phyloP scores from a whole-genome alignment of 352 stramenopile species.

The Phytophthora uliginosa region DNA sequence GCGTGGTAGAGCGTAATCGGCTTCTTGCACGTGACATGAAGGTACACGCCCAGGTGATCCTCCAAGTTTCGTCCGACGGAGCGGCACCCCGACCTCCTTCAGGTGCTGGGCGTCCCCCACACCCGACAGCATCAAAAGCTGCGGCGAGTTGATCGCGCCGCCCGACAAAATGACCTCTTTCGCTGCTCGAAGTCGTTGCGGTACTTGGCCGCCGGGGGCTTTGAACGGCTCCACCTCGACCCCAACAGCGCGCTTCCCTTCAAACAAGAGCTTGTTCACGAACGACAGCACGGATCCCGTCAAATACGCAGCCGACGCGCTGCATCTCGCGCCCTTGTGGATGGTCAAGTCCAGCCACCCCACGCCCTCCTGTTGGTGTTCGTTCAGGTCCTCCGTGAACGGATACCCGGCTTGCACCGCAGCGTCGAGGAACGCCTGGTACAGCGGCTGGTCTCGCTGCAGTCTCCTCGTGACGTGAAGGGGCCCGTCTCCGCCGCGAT shows the following conservation, averaged over 20 bases:
- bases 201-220: conserved; percentile 22
- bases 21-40: conserved; percentile 86
- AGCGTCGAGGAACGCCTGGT: conserved; percentile 86
- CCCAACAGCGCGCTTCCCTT: conserved; percentile 72
- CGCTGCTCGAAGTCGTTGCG: conserved; percentile 49
- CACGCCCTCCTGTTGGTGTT: conserved; percentile 88
- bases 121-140: conserved; percentile 85
- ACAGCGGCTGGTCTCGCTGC: conserved; percentile 76
- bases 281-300: conserved; percentile 51
- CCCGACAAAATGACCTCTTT: conserved; percentile 90
- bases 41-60: conserved; percentile 88
- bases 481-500: conserved; percentile 77
- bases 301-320: conserved; percentile 72
- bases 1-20: conserved; percentile 88
- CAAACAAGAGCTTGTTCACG: conserved; percentile 86
- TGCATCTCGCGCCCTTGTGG: conserved; percentile 79
- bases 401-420: conserved; percentile 83
- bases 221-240: conserved; percentile 75
- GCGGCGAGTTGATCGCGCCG: conserved; percentile 88
- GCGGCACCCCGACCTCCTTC: conserved; percentile 66
- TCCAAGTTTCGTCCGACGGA: conserved; percentile 90
- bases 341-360: conserved; percentile 89
- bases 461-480: conserved; percentile 72
- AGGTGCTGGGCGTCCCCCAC: conserved; percentile 76
- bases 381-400: conserved; percentile 89